These are phyloP conservation scores for Phytophthora syringae DNA, from an alignment of 352 stramenopile genomes.

Conservation along the genomic window DNA sequence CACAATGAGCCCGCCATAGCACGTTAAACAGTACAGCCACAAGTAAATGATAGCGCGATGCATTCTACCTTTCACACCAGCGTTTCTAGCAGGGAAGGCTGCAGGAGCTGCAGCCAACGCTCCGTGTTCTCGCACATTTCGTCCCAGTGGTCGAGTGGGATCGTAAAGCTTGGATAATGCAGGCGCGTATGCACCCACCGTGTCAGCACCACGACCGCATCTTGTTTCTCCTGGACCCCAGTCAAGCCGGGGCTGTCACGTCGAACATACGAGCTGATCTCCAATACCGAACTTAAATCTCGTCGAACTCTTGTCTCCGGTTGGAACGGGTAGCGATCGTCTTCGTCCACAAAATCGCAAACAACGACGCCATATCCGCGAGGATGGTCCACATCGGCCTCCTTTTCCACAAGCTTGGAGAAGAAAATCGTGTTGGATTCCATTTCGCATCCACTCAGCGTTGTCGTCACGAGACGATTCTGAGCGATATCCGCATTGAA, in stretches of 20 bases:
- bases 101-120: slow-evolving; percentile 23
- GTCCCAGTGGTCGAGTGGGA: slow-evolving; percentile 10
- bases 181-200: slow-evolving; percentile 26
- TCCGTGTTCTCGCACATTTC: slow-evolving; percentile 19
- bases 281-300: slow-evolving; percentile 29
- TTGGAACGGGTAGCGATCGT: slow-evolving; percentile 31
- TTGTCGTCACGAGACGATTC: slow-evolving; percentile 40
- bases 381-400: slow-evolving; percentile 6
- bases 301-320: slow-evolving; percentile 18
- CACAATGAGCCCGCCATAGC: background rate
- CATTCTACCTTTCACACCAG: slow-evolving; percentile 7
- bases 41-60: background rate
- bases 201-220: slow-evolving; percentile 22
- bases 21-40: background rate
- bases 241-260: slow-evolving; percentile 2
- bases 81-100: slow-evolving; percentile 21
- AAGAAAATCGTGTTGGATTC: slow-evolving; percentile 48
- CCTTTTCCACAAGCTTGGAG: slow-evolving; percentile 25
- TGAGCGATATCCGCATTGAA: slow-evolving; percentile 35
- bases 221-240: background rate
- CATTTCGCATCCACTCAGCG: slow-evolving; percentile 15
- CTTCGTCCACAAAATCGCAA: slow-evolving; percentile 36
- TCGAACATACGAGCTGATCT: slow-evolving; percentile 25
- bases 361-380: slow-evolving; percentile 24
- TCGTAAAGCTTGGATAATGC: slow-evolving; percentile 17